phyloP scores from a whole-genome alignment of 2,329 filamentous ascomycete genomes.

The Lecanicillium sp. region DNA sequence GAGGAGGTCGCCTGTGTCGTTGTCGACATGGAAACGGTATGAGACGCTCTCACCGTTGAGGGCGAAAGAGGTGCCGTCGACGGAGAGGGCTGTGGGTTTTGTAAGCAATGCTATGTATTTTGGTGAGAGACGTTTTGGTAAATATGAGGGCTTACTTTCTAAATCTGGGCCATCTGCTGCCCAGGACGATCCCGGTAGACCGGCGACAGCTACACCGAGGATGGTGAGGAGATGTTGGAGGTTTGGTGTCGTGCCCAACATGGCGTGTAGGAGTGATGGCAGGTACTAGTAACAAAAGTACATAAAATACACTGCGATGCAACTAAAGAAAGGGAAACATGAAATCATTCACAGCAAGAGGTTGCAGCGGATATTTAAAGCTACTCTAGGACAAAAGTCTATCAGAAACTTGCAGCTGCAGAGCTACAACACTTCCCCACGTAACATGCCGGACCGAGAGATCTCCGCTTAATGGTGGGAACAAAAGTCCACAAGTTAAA shows the following conservation, averaged over 20 bases:
- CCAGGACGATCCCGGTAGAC: neutral
- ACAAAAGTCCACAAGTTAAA: no score
- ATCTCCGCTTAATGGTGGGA: no score
- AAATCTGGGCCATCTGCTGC: slow-evolving; percentile 1
- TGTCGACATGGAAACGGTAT: slow-evolving; percentile 56
- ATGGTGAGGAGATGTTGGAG: neutral
- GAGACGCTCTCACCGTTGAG: slow-evolving; percentile 48
- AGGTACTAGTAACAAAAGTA: no score
- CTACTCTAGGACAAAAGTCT: neutral
- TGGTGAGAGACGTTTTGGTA: neutral
- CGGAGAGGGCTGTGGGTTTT: slow-evolving; percentile 35
- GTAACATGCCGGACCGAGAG: no score
- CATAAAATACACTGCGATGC: no score
- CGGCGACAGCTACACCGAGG: neutral
- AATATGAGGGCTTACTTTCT: slow-evolving; percentile 1
- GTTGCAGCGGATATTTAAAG: slow-evolving; percentile 5
- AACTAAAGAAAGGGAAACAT: neutral
- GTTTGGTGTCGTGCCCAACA: slow-evolving; percentile 2
- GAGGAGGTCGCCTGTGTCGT: slow-evolving; percentile 44
- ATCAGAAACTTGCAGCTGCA: no score
- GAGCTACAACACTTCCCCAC: no score
- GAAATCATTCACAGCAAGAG: neutral
- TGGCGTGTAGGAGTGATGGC: neutral
- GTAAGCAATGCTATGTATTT: neutral
- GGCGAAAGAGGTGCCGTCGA: slow-evolving; percentile 47